Evolutionary conservation across 2,329 filamentous ascomycete species (phyloP).

Genomic region (Diaporthe citrichinensis): DNA sequence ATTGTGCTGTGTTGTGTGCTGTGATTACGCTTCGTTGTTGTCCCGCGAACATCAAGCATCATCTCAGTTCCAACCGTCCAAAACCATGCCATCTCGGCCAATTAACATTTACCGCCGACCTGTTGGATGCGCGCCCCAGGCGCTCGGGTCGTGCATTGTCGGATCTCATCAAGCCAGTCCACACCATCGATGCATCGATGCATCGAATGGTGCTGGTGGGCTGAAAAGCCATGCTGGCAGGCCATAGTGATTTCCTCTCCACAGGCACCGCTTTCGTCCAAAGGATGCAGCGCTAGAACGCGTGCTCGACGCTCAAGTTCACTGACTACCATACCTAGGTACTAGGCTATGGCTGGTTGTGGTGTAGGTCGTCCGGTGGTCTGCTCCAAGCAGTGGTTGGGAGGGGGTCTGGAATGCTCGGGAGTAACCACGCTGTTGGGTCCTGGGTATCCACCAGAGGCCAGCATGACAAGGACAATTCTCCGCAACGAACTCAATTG

Average conservation of each 20-base stretch:
- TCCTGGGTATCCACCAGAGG: slow-evolving; percentile 6
- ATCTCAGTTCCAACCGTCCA: slow-evolving; percentile 1
- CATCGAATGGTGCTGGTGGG: not conserved
- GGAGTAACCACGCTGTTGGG: slow-evolving; percentile 29
- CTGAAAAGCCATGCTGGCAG: not conserved
- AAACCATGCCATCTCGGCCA: slow-evolving; percentile 38
- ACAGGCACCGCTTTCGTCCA: slow-evolving; percentile 27
- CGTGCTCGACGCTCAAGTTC: not conserved
- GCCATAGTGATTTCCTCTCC: not conserved
- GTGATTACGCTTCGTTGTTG: not conserved
- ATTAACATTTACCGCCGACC: slow-evolving; percentile 28
- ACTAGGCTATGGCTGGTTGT: not conserved
- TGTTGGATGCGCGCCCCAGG: slow-evolving; percentile 21
- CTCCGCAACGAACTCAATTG: slow-evolving; percentile 21
- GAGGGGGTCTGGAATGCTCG: slow-evolving; percentile 26
- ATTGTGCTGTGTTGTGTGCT: not conserved
- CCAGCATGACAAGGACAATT: slow-evolving; percentile 25
- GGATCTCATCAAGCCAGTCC: slow-evolving; percentile 24
- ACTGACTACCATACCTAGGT: not conserved
- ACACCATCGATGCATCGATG: slow-evolving; percentile 8
- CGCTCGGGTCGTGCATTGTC: slow-evolving; percentile 26
- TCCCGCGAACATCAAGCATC: not conserved
- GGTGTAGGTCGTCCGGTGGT: slow-evolving; percentile 13
- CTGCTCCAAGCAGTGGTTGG: slow-evolving; percentile 4
- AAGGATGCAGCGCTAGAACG: slow-evolving; percentile 26